Conservation (phyloP, 495 filamentous ascomycete species). For the Echria macrotheca region DNA sequence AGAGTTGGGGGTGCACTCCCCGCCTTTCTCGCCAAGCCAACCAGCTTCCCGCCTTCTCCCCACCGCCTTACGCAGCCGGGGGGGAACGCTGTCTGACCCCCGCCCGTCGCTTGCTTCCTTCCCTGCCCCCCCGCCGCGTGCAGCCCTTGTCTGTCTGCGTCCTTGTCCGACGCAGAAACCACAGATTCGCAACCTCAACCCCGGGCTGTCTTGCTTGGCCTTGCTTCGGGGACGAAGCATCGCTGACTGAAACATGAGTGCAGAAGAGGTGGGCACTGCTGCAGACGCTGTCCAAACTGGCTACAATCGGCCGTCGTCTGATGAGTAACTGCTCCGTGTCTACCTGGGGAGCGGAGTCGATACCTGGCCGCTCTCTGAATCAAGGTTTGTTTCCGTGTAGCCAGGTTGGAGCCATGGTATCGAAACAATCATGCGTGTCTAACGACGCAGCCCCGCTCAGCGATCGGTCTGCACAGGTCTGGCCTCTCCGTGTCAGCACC, state of each 20-base stretch:
- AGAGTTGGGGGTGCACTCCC: background rate
- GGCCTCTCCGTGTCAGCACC: no score
- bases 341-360: no score
- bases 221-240: background rate
- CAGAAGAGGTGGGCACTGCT: background rate
- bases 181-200: slow-evolving; percentile 2
- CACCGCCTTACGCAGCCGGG: background rate
- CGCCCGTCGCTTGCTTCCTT: background rate
- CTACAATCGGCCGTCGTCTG: background rate
- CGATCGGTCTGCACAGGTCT: no score
- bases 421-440: no score
- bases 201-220: background rate
- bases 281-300: background rate
- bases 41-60: background rate
- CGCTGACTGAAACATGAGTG: background rate
- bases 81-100: slow-evolving; percentile 1
- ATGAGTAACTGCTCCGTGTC: background rate
- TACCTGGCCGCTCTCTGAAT: no score
- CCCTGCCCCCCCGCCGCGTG: background rate
- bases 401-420: no score
- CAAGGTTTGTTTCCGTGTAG: no score
- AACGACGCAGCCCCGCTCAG: no score
- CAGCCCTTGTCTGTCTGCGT: no score
- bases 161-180: slow-evolving; percentile 3
- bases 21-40: background rate